A percentile compares a stretch with the other conserved stretches of the same genome.
phyloP scores from a whole-genome alignment of 805 yeast species.

The Candida sonorensis region DNA sequence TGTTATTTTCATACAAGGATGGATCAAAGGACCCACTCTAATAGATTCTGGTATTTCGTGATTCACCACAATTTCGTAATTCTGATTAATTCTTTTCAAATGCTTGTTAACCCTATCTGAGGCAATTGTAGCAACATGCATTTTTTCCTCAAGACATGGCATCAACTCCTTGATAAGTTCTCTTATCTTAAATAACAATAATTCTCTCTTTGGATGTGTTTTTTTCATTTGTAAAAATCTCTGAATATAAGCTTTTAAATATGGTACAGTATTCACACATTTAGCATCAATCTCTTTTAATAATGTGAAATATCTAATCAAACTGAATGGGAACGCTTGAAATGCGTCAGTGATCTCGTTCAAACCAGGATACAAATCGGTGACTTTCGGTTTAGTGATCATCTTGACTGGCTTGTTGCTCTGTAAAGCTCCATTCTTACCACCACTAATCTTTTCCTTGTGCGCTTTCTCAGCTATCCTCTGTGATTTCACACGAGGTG shows the following conservation, averaged over 20 bases:
- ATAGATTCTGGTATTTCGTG: conserved; percentile 78
- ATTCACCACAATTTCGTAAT: conserved; percentile 65
- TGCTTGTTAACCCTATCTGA: conserved; percentile 68
- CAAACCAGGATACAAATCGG: conserved; percentile 68
- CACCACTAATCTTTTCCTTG: conserved; percentile 5
- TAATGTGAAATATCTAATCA: conserved; percentile 77
- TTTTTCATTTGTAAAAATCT: conserved; percentile 35
- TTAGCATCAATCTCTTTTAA: conserved; percentile 94
- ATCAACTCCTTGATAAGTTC: conserved; percentile 58
- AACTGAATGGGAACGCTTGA: conserved; percentile 81
- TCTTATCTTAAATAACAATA: conserved; percentile 33
- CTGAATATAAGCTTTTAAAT: conserved; percentile 48
- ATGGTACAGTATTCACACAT: conserved; percentile 70
- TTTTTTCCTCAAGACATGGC: conserved; percentile 92
- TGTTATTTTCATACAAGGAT: conserved; percentile 78
- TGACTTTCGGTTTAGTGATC: conserved; percentile 18
- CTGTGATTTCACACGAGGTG: conserved; percentile 24
- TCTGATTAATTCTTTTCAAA: conserved; percentile 68
- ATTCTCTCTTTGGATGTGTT: conserved; percentile 32
- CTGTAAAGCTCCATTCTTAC: conserved; percentile 1
- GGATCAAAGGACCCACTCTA: conserved; percentile 73
- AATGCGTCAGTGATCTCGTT: conserved; percentile 89
- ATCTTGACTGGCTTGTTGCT: conserved; percentile 8
- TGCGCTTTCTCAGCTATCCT: conserved; percentile 19
- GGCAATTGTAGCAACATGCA: conserved; percentile 94